Conservation (phyloP, 345 rosid genomes). For the Stellera chamaejasme region DNA sequence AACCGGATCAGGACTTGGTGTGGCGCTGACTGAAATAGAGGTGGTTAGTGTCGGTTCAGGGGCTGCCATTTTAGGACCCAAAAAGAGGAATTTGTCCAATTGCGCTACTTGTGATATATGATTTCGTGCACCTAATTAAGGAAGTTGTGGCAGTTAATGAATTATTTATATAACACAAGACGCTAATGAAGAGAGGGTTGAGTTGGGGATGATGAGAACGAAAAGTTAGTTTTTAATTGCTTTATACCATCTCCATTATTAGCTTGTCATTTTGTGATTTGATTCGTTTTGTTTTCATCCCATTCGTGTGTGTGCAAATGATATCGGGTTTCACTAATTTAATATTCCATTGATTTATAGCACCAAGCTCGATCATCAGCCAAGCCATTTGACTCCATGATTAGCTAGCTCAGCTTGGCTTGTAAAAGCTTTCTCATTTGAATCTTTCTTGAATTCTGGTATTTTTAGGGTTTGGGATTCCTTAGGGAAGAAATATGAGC, state of each 20-base stretch:
- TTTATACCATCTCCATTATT: slow-evolving; percentile 17
- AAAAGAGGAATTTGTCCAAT: not conserved
- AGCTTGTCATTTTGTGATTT: slow-evolving; percentile 11
- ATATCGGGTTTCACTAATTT: slow-evolving; percentile 2
- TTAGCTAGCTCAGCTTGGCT: no score
- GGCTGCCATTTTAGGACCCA: slow-evolving; percentile 24
- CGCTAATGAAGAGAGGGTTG: slow-evolving; percentile 1
- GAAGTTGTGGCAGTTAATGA: slow-evolving; percentile 4
- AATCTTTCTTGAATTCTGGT: no score
- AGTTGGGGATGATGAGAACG: not conserved
- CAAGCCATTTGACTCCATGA: no score
- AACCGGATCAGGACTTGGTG: not conserved
- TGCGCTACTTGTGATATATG: not conserved
- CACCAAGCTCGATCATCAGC: no score
- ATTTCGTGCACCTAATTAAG: not conserved
- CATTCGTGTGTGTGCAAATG: slow-evolving; percentile 1
- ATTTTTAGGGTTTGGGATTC: no score
- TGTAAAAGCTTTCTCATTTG: no score
- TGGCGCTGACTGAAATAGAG: not conserved
- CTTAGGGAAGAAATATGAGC: no score
- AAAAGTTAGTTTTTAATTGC: not conserved
- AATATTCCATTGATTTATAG: no score
- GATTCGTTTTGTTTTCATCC: slow-evolving; percentile 3
- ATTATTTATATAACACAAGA: slow-evolving; percentile 9
- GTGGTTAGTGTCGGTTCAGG: slow-evolving; percentile 17